Conservation (phyloP, 2,329 filamentous ascomycete species). For the Elsinoe australis region DNA sequence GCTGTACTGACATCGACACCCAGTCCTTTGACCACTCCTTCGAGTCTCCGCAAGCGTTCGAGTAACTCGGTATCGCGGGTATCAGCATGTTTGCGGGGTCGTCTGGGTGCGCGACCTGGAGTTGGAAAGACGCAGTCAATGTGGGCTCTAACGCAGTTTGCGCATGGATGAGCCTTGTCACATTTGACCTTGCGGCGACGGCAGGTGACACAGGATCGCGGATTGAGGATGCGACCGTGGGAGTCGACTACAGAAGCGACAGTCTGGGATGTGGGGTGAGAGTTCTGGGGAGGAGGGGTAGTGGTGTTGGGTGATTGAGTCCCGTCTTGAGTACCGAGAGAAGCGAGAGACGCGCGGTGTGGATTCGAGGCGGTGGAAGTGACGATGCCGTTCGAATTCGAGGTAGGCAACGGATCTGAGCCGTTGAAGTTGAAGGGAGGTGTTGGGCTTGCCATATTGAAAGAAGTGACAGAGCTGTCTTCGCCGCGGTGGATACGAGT, state of each 20-base stretch:
- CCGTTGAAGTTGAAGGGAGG: conserved; percentile 15
- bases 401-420: conserved; percentile 9
- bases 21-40: conserved; percentile 62
- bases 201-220: conserved; percentile 46
- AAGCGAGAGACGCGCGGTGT: conserved; percentile 8
- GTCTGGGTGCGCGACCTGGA: conserved; percentile 63
- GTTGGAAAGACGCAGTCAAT: conserved; percentile 68
- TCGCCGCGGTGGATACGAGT: conserved; percentile 10
- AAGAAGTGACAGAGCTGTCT: conserved; percentile 6
- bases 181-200: conserved; percentile 62
- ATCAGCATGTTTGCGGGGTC: conserved; percentile 59
- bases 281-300: conserved; percentile 7
- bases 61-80: conserved; percentile 54
- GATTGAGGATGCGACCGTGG: conserved; percentile 31
- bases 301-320: not conserved
- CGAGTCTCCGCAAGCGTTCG: conserved; percentile 63
- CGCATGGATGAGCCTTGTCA: conserved; percentile 69
- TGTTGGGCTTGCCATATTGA: conserved; percentile 2
- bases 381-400: not conserved
- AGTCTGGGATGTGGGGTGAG: conserved; percentile 1
- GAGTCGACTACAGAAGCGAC: conserved; percentile 23
- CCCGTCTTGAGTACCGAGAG: not conserved
- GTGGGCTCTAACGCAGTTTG: conserved; percentile 63
- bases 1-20: conserved; percentile 36
- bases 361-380: not conserved